Base-by-base conservation (phyloP, 306 rosid genomes). In the Vigna trinervia region DNA sequence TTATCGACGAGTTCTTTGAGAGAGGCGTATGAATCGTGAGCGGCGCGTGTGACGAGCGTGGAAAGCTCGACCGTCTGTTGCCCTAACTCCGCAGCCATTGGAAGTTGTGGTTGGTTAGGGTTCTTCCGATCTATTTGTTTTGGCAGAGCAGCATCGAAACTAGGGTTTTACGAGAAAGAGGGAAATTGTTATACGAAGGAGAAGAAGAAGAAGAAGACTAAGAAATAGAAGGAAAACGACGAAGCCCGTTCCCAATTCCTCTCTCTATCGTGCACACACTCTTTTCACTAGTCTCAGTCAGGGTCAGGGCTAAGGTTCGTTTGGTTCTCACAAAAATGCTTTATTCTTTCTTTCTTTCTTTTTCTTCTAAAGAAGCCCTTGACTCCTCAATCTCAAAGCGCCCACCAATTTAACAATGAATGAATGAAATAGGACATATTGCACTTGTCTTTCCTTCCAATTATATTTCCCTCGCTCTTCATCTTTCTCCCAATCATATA, bases 31-130 rank as follows among this genome's bases (percentile, higher is more conserved):
- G 97, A 95, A n/a, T 95, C 99, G 34, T 92, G 93, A 15, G 97
- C 97, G 30, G 97, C 83, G 1, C 96, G 92, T 77, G 75, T 80
- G 39, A 92, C 97, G 34, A 95, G 86, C 65, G 96, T 81, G 61
- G 99, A 90, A 66, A 95, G 80, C 57, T 88, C 96, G 86, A 95
- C 97, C 90, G 97, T 92, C 36, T 95, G 96, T 77, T 95, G 97
- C 88, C 97, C 99, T 84, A 92, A 67, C 77, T 95, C 97, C n/a
- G 89, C 86, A 73, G 91, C 95, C 99, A 94, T 92, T 77, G 84
- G 26, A 45, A 4, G 12, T 36, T 14, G 3, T 60, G 12, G 43
- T 53, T 12, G 8, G 19, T 14, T 36, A 67, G 73, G 77, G 74
- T 69, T 81, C 9, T 58, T 38, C 61, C 48, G 81, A 86, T 88